Evolutionary conservation across 2,329 filamentous ascomycete species (phyloP).

Genomic region (Phyllosticta paracitricarpa): DNA sequence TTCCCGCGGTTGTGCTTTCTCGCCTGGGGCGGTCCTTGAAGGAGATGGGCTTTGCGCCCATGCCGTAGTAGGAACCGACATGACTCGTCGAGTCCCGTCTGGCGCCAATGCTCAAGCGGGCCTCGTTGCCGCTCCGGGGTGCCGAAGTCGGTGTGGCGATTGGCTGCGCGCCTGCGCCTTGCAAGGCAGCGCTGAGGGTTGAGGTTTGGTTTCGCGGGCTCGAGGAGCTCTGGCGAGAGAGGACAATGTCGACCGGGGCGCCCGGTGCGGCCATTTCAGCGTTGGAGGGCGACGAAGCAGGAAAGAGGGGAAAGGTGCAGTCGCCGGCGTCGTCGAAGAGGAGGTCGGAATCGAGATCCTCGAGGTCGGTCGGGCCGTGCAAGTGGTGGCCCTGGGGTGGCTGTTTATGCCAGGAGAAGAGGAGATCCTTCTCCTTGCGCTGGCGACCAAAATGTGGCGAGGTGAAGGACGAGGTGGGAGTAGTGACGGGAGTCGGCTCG

Average conservation of each 20-base stretch:
- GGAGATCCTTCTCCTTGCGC: slow-evolving; percentile 33
- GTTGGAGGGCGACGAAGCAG: slow-evolving; percentile 19
- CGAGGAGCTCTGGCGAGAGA: slow-evolving; percentile 45
- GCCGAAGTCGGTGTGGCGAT: slow-evolving; percentile 32
- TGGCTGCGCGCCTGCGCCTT: slow-evolving; percentile 29
- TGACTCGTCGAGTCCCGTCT: slow-evolving; percentile 47
- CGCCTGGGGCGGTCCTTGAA: slow-evolving; percentile 46
- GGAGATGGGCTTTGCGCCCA: slow-evolving; percentile 51
- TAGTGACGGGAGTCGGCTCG: slow-evolving; percentile 11
- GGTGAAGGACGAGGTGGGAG: slow-evolving; percentile 13
- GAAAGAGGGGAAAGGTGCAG: slow-evolving; percentile 31
- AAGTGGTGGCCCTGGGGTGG: slow-evolving; percentile 17
- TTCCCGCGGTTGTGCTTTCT: slow-evolving; percentile 51
- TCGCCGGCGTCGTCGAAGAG: slow-evolving; percentile 33
- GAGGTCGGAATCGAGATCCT: slow-evolving; percentile 23
- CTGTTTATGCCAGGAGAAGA: slow-evolving; percentile 37
- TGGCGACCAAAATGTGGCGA: slow-evolving; percentile 30
- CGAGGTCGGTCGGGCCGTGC: slow-evolving; percentile 20
- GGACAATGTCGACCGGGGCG: slow-evolving; percentile 49
- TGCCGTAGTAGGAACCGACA: slow-evolving; percentile 44
- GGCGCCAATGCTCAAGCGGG: slow-evolving; percentile 21
- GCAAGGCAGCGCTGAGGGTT: slow-evolving; percentile 52
- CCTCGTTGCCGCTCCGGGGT: slow-evolving; percentile 22
- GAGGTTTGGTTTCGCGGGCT: slow-evolving; percentile 53
- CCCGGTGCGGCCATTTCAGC: slow-evolving; percentile 7